These are phyloP conservation scores for Monotropa hypopitys DNA, from an alignment of 179 eudicot species.

Conservation along the genomic window DNA sequence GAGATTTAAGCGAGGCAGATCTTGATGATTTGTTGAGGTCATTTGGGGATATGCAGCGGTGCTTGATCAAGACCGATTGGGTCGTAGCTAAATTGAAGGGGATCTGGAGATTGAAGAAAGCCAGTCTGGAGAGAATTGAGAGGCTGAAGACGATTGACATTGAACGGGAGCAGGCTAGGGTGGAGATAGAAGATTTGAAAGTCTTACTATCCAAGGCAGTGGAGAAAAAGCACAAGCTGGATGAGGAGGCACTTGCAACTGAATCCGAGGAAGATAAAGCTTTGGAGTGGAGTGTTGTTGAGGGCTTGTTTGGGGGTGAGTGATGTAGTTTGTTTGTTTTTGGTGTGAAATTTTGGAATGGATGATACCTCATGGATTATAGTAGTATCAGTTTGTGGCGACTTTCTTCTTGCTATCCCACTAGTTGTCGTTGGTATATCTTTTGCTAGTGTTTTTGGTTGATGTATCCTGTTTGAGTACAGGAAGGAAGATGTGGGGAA, in stretches of 20 bases:
- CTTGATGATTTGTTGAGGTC: not conserved
- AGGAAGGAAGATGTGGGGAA: not conserved
- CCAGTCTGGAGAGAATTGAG: not conserved
- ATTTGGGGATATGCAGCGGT: not conserved
- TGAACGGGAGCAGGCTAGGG: not conserved
- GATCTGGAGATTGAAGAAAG: not conserved
- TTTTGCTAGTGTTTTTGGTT: not conserved
- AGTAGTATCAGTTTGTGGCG: not conserved
- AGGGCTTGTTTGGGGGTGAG: not conserved
- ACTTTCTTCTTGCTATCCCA: not conserved
- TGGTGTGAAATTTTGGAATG: not conserved
- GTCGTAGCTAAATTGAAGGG: not conserved
- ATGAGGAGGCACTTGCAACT: not conserved
- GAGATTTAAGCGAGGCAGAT: not conserved
- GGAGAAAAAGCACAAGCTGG: not conserved
- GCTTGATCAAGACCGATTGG: not conserved
- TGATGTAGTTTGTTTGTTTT: not conserved
- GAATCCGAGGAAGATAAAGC: not conserved
- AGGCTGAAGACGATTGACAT: not conserved
- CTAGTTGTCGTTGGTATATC: not conserved
- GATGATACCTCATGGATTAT: not conserved
- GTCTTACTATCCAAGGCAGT: not conserved
- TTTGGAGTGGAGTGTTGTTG: not conserved
- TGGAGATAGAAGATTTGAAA: not conserved
- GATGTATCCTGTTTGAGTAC: not conserved